phyloP scores from a whole-genome alignment of 805 yeast genomes.

The Yarrowia alimentaria region DNA sequence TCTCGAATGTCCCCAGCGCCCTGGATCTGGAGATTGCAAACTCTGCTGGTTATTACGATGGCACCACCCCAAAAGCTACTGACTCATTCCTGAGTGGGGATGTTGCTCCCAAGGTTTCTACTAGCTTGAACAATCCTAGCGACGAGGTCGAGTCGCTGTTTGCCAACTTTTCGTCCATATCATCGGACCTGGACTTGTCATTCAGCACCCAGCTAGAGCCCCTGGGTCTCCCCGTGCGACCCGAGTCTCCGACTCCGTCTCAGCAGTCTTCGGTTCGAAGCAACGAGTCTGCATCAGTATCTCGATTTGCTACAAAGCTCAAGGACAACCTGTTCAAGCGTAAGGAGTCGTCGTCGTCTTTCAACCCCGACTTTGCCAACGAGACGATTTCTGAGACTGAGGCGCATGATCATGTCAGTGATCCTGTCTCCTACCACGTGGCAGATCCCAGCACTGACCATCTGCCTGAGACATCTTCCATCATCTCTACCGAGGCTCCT shows the following conservation, averaged over 20 bases:
- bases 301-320: constrained; percentile 25
- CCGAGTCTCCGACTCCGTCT: constrained; percentile 23
- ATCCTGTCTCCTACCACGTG: no score
- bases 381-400: not conserved
- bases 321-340: constrained; percentile 26
- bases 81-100: not conserved
- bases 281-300: constrained; percentile 16
- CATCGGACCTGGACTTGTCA: constrained; percentile 14
- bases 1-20: no score
- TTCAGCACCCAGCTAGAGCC: constrained; percentile 25
- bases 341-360: constrained; percentile 1
- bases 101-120: not conserved
- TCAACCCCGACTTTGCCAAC: constrained; percentile 4
- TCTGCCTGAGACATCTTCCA: constrained; percentile 2
- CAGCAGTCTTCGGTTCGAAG: constrained; percentile 25
- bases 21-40: not conserved
- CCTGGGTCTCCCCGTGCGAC: constrained; percentile 17
- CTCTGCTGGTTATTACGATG: not conserved
- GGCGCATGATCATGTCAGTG: not conserved
- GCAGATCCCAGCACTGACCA: no score
- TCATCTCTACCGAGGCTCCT: constrained; percentile 16
- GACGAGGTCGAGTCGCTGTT: constrained; percentile 16
- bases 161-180: constrained; percentile 22
- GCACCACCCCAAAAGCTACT: constrained; percentile 1
- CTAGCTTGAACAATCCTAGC: not conserved